Evolutionary conservation across 768 basidiomycete species (phyloP).

Genomic region (Russula brevipes): DNA sequence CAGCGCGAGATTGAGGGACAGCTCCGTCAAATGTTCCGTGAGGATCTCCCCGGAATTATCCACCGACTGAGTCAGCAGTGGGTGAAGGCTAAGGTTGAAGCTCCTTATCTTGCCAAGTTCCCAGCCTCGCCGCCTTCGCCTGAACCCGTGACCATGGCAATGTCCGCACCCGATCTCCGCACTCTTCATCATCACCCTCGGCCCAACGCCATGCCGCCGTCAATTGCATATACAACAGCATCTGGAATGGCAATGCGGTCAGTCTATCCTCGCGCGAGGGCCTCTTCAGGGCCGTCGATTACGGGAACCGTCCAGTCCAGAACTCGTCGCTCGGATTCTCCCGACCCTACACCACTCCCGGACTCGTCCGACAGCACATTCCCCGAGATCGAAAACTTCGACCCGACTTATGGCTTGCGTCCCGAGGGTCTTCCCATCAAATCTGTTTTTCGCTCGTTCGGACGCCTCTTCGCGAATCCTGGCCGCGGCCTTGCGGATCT

Average conservation of each 20-base stretch:
- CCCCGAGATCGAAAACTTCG: slow-evolving; percentile 78
- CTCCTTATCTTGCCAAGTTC: slow-evolving; percentile 71
- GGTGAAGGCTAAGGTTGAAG: slow-evolving; percentile 90
- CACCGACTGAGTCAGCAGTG: slow-evolving; percentile 94
- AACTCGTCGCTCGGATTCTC: slow-evolving; percentile 27
- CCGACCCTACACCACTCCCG: slow-evolving; percentile 30
- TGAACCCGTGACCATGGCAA: slow-evolving; percentile 17
- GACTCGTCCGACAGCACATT: slow-evolving; percentile 36
- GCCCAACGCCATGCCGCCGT: slow-evolving; percentile 1
- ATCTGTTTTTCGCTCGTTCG: slow-evolving; percentile 74
- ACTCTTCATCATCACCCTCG: neutral
- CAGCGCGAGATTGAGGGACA: slow-evolving; percentile 97
- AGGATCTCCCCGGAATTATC: slow-evolving; percentile 94
- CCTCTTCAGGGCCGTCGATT: slow-evolving; percentile 16
- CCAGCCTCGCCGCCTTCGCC: slow-evolving; percentile 32
- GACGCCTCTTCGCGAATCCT: slow-evolving; percentile 61
- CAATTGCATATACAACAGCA: slow-evolving; percentile 5
- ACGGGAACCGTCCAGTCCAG: slow-evolving; percentile 15
- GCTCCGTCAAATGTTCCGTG: slow-evolving; percentile 95
- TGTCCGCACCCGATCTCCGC: slow-evolving; percentile 19
- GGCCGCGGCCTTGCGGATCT: slow-evolving; percentile 72
- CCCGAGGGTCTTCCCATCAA: slow-evolving; percentile 87
- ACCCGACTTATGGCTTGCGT: slow-evolving; percentile 93
- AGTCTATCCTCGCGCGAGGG: slow-evolving; percentile 12
- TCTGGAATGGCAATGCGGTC: slow-evolving; percentile 11